Evolutionary conservation across 768 basidiomycete species (phyloP).

Genomic region (Rhizopogon salebrosus): DNA sequence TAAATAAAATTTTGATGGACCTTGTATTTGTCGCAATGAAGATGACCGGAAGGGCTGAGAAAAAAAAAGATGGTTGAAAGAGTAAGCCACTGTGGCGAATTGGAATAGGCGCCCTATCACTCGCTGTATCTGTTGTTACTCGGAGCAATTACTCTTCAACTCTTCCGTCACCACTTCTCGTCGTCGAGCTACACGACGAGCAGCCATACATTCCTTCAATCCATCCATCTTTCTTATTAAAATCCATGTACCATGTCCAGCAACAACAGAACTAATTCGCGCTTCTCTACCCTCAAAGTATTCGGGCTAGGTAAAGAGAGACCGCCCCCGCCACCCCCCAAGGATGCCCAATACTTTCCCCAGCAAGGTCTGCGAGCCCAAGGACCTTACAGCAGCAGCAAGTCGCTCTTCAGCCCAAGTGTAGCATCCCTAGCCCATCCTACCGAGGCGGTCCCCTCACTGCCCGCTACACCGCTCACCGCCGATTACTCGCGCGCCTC

Average conservation of each 20-base stretch:
- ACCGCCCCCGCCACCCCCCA: conserved; percentile 55
- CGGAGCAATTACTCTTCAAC: too few species aligned
- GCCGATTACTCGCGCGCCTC: conserved; percentile 7
- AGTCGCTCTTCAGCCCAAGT: conserved; percentile 36
- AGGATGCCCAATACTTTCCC: conserved; percentile 48
- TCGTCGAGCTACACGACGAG: too few species aligned
- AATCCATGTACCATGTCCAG: not conserved
- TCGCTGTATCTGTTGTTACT: too few species aligned
- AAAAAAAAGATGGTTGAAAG: too few species aligned
- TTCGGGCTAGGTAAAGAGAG: conserved; percentile 34
- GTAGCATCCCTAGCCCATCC: conserved; percentile 40
- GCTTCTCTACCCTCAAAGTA: conserved; percentile 37
- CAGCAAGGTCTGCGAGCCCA: not conserved
- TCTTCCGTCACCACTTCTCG: not conserved
- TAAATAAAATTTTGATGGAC: too few species aligned
- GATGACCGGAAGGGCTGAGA: too few species aligned
- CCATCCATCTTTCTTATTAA: too few species aligned
- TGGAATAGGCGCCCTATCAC: too few species aligned
- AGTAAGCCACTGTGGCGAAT: too few species aligned
- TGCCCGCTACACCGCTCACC: conserved; percentile 20
- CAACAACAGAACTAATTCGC: conserved; percentile 24
- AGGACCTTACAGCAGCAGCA: conserved; percentile 15
- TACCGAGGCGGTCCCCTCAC: conserved; percentile 10
- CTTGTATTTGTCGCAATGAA: too few species aligned
- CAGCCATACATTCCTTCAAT: too few species aligned